Base-by-base conservation (phyloP, 768 basidiomycete species). In the Piloderma croceum region DNA sequence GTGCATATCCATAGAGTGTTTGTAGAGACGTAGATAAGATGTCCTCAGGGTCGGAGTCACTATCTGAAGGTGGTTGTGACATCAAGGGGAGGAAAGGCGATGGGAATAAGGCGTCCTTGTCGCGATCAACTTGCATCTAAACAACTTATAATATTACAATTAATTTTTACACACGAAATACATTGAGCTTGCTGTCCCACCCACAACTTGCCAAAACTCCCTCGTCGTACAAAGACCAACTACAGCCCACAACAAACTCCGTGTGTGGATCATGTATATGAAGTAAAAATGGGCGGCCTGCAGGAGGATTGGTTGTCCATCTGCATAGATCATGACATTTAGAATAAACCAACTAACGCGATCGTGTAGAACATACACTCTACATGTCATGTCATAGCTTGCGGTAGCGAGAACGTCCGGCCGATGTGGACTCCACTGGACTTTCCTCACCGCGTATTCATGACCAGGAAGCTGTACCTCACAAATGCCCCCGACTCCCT, bases 341-440 rank as follows among this genome's bases (percentile, higher is more conserved):
- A 42, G 39, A 34, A 33, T 25, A 29, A 36, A 39, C 29, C 41
- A 24, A 33, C 27, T 29, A 9, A 15, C 27, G 27, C 15, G 15
- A 9, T 9, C 15, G 27, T 38, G 6, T 10, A 36, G 9, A 22
- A 74, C 83, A 57, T 69, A 96, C 85, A 93, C 72, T 59, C 90
- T 72, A 61, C 85, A 90, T 1, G 91, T 91, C 94, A 97, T 98
- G 57, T 98, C 94, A 63, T 97, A 93, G 53, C 85, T 83, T 27
- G 77, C 74, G 24, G 73, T 76, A 3, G 83, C 82, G 18, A 89
- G 65, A 11, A 87, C 52, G 45, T 87, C 82, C 4, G 79, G 65
- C 20, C 73, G 68, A 65, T 90, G 86, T 27, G 87, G 87, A 56
- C 83, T 82, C 90, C 91, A 94, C 47, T 89, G 85, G 3, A 94